These are phyloP conservation scores for Eucalyptus urophylla DNA, from an alignment of 345 rosid species.

Conservation along the genomic window DNA sequence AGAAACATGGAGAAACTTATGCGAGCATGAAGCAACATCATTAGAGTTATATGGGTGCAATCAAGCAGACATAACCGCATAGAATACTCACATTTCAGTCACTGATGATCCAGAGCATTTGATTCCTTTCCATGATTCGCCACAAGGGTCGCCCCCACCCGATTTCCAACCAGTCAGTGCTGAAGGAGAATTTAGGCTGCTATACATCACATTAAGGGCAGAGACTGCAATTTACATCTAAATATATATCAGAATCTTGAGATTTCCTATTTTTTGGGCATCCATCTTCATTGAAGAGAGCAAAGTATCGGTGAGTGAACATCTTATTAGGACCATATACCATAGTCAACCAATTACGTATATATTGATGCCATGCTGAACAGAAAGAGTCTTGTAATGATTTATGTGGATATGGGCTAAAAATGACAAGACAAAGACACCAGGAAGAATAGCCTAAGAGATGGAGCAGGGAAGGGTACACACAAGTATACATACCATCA, in stretches of 20 bases:
- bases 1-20: not conserved
- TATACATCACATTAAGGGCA: constrained; percentile 79
- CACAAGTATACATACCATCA: constrained; percentile 13
- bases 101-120: constrained; percentile 73
- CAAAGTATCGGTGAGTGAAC: not conserved
- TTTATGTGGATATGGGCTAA: not conserved
- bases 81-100: constrained; percentile 46
- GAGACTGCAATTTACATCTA: constrained; percentile 34
- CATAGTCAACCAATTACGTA: not conserved
- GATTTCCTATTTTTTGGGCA: not conserved
- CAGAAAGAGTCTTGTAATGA: not conserved
- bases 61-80: not conserved
- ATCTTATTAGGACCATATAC: not conserved
- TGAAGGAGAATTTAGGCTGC: constrained; percentile 74
- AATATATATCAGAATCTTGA: not conserved
- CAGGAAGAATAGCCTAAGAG: not conserved
- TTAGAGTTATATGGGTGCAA: not conserved
- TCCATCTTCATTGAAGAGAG: not conserved
- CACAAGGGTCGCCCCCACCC: constrained; percentile 87
- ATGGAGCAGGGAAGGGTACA: not conserved
- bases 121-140: constrained; percentile 80
- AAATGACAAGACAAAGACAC: not conserved
- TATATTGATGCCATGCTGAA: not conserved
- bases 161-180: constrained; percentile 60
- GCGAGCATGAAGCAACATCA: not conserved